phyloP scores from a whole-genome alignment of 1,139 yeast genomes.

The Saccharomyces hybrid region DNA sequence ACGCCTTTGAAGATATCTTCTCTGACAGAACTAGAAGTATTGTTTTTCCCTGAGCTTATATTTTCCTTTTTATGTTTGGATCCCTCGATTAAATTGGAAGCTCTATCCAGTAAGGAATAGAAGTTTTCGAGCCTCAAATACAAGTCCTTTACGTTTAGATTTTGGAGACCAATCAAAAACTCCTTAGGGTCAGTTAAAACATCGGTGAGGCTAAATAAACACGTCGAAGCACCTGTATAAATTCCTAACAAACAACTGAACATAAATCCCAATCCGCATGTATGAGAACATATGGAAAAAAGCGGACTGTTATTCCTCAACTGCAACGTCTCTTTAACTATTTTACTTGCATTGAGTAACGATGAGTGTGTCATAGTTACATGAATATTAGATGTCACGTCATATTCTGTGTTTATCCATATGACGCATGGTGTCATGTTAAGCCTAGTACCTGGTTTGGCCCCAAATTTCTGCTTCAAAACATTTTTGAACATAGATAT shows the following conservation, averaged over 20 bases:
- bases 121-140: conserved; percentile 83
- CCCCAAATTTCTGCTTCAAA: conserved; percentile 16
- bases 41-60: conserved; percentile 5
- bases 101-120: conserved; percentile 19
- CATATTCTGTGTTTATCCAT: conserved; percentile 32
- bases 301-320: conserved; percentile 65
- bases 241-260: conserved; percentile 78
- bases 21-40: conserved; percentile 14
- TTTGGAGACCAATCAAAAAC: conserved; percentile 64
- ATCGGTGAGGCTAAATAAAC: conserved; percentile 69
- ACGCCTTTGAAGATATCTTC: conserved; percentile 49
- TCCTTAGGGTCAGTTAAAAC: conserved; percentile 69
- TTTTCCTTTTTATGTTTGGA: conserved; percentile 5
- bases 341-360: conserved; percentile 74
- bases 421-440: conserved; percentile 23
- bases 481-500: conserved; percentile 16
- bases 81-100: conserved; percentile 33
- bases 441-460: conserved; percentile 19
- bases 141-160: conserved; percentile 78
- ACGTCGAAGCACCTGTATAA: conserved; percentile 80
- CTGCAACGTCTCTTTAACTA: conserved; percentile 87
- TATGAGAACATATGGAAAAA: conserved; percentile 81
- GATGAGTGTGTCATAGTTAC: conserved; percentile 45
- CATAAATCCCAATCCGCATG: conserved; percentile 79
- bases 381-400: conserved; percentile 20